These are phyloP conservation scores for Leptographium procerum DNA, from an alignment of 2,329 filamentous ascomycete genomes.

Conservation along the genomic window DNA sequence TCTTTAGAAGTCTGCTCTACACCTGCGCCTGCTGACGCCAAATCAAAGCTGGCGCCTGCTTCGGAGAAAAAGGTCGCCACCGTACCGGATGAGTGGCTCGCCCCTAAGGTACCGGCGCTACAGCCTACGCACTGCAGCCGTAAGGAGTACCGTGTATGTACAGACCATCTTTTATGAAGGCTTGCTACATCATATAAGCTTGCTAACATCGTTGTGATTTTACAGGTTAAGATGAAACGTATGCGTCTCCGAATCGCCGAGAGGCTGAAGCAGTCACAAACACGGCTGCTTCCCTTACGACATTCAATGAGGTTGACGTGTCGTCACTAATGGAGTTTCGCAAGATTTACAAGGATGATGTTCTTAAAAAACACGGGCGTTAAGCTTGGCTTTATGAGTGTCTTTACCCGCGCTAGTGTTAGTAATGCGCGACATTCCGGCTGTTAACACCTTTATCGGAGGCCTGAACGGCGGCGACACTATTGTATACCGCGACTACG, in stretches of 20 bases:
- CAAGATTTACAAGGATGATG: constrained; percentile 92
- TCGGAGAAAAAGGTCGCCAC: too few relatives aligned
- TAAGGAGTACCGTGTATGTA: constrained; percentile 82
- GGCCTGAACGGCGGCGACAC: constrained; percentile 91
- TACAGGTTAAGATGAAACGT: constrained; percentile 96
- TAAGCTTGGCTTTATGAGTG: constrained; percentile 99
- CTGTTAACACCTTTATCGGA: constrained; percentile 94
- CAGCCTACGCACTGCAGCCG: constrained; percentile 52
- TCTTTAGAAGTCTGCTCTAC: not conserved
- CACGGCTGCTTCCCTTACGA: constrained; percentile 91
- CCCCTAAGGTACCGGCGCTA: too few relatives aligned
- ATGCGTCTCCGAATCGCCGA: constrained; percentile 97
- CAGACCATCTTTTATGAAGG: too few relatives aligned
- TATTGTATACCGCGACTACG: constrained; percentile 96
- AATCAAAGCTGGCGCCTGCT: constrained; percentile 24
- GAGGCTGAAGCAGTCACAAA: constrained; percentile 99
- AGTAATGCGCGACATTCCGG: constrained; percentile 89
- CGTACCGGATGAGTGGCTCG: too few relatives aligned
- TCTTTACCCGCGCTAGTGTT: constrained; percentile 83
- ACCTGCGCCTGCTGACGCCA: constrained; percentile 30
- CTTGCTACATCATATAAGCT: too few relatives aligned
- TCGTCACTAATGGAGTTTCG: constrained; percentile 94
- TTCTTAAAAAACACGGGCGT: constrained; percentile 93
- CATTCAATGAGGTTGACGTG: constrained; percentile 99
- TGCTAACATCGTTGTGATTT: not conserved